Evolutionary conservation across 768 basidiomycete species (phyloP), one percentile per base, ranked within the genome.

Genomic region (Polyporus arcularius): DNA sequence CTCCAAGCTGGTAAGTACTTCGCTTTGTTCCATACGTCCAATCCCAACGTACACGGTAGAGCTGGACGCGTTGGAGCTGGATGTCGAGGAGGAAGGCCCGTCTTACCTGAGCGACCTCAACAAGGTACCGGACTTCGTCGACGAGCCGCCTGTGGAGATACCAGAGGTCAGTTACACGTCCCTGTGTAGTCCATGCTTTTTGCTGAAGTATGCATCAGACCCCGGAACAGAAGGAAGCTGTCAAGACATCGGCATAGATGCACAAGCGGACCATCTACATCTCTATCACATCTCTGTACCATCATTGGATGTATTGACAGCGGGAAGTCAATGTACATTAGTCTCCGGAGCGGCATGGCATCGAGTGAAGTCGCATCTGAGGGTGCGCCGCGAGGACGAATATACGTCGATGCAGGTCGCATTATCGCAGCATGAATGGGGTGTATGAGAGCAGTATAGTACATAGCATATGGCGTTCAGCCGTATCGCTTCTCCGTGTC

Each of bases 121-220:
- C 74, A 94, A 92, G 71, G 85, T 85, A 14, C 96, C 96, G 47
- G 95, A 97, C 73, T 97, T 97, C 72, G 78, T 96, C 11, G 96
- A 98, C 70, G 89, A 94, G 60, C 78, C 90, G 12, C 96, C 96
- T 14, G 78, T 91, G 28, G 89, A 92, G 67, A 45, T 80, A 21
- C 72, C 73, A 61, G 87, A 91, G 79, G 89, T 87, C 56, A 54
- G 80, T 53, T 9, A 8, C 21, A 21, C 38, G 8, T 32, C 11
- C 21, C 40, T 35, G 1, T 35, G 18, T 18, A 4, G 14, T 26
- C 31, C 31, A 15, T 15, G 46, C n/a, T 14, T 28, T 2, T 16
- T 14, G 42, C 10, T 40, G 60, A 30, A 57, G 38, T 2, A 40
- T 31, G 38, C 12, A 35, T 26, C 21, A 57, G 55, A 50, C 54